Evolutionary conservation across 1,139 yeast species (phyloP), one percentile per base, ranked within the genome.

Genomic region (Scheffersomyces illinoinensis): DNA sequence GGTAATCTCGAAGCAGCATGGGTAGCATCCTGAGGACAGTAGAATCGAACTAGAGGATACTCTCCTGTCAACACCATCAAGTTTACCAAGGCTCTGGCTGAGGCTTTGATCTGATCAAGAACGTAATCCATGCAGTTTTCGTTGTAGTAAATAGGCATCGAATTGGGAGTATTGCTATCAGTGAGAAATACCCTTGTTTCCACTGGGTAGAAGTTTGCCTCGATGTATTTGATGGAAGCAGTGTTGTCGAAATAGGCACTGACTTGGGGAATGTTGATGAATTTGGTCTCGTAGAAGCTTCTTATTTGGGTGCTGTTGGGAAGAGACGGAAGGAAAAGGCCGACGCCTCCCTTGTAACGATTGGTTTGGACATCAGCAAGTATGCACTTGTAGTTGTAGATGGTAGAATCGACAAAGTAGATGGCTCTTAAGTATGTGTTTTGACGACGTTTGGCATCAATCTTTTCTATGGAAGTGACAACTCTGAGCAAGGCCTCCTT

Each of bases 1-100:
- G 97, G 90, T 23, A 93, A 76, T 47, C 86, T 75, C 5, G 89
- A 80, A 0, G 96, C 91, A 47, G 80, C 81, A 63, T 77, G 76
- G 2, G 76, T 71, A 23, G 83, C 81, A 56, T 79, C 79, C 52
- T 75, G 74, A 12, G 89, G 87, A 2, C 82, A 72, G 70, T 86
- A 87, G 73, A 86, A 92, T 62, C 99, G 81, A 47, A 95, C 85
- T 54, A 90, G 84, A 1, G 99, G 99, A 67, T 90, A 91, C 69
- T 93, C 98, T 17, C 96, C 97, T 1, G 96, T 86, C 10, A 90
- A 71, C 4, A 90, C 85, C 79, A 97, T 90, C 47, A 91, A 68
- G 63, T 89, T 86, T 47, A 92, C 86, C 66, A 95, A 76, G 53
- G 88, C 77, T 54, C 77, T 74, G 1, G 96, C 93, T 0, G 91